Percentiles rank a stretch among this genome's conserved stretches.
These are phyloP conservation scores for Podospora sp. DNA, from an alignment of 495 filamentous ascomycete species.

Conservation along the genomic window DNA sequence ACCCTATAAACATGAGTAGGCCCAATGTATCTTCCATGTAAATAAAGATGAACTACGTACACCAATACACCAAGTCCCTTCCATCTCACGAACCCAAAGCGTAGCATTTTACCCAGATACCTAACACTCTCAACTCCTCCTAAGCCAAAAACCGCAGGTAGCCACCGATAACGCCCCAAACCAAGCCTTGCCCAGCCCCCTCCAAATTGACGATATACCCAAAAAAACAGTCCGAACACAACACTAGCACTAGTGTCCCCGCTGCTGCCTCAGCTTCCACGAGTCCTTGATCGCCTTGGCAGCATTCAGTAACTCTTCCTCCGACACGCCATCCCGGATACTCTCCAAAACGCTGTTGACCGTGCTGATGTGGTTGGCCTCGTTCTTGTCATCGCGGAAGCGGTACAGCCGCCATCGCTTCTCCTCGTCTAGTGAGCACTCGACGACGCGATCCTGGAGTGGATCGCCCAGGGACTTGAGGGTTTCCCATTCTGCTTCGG, in stretches of 20 bases:
- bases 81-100: too few species aligned
- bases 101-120: background rate
- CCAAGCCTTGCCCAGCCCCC: background rate
- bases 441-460: constrained; percentile 81
- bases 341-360: constrained; percentile 81
- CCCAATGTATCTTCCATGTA: too few species aligned
- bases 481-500: constrained; percentile 78
- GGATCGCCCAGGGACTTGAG: constrained; percentile 70
- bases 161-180: too few species aligned
- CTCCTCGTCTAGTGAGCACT: constrained; percentile 77
- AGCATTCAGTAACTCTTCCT: constrained; percentile 52
- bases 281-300: constrained; percentile 69
- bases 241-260: background rate
- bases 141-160: background rate
- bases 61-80: too few species aligned
- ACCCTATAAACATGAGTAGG: too few species aligned
- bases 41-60: too few species aligned
- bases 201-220: background rate
- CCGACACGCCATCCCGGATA: constrained; percentile 73
- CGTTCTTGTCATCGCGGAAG: constrained; percentile 86
- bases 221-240: background rate
- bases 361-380: constrained; percentile 84
- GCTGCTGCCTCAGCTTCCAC: constrained; percentile 62
- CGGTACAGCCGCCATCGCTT: constrained; percentile 81
- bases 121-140: background rate